Percentiles rank a stretch among this genome's conserved stretches.
Evolutionary conservation across 1,139 yeast genomes (phyloP).

Genomic region (Geotrichum australiense): DNA sequence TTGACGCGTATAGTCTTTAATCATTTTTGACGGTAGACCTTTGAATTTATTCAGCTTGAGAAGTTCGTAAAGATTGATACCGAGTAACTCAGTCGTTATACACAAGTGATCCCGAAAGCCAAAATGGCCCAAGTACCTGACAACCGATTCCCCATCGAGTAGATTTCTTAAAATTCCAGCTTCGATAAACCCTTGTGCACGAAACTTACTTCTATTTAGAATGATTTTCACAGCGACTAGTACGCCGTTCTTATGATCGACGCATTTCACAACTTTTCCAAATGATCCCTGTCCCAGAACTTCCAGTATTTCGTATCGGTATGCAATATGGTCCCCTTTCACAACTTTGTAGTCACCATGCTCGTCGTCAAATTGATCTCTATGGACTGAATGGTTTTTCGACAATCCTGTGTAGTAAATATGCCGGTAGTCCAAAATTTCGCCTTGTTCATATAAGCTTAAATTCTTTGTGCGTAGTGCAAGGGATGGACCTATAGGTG

Average conservation of each 20-base stretch:
- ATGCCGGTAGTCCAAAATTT: constrained; percentile 38
- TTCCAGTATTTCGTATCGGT: constrained; percentile 56
- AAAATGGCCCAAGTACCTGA: constrained; percentile 62
- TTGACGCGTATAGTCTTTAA: constrained; percentile 48
- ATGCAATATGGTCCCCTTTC: constrained; percentile 65
- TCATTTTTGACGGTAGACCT: constrained; percentile 51
- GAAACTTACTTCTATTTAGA: constrained; percentile 66
- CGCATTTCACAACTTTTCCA: constrained; percentile 69
- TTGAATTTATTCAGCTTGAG: constrained; percentile 53
- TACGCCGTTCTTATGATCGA: constrained; percentile 55
- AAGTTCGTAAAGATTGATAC: constrained; percentile 61
- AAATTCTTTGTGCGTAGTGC: constrained; percentile 22
- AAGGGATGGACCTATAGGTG: constrained; percentile 1
- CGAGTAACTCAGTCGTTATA: constrained; percentile 65
- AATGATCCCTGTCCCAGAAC: constrained; percentile 75
- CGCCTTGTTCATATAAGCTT: constrained; percentile 48
- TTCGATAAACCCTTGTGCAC: constrained; percentile 72
- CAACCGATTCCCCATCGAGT: constrained; percentile 26
- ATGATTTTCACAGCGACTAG: constrained; percentile 71
- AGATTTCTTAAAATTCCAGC: constrained; percentile 59
- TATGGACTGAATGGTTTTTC: constrained; percentile 27
- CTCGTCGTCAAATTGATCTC: constrained; percentile 50
- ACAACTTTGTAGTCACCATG: constrained; percentile 55
- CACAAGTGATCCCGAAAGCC: constrained; percentile 79
- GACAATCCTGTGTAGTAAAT: constrained; percentile 40